A percentile compares a stretch with the other conserved stretches of the same genome.
phyloP scores from a whole-genome alignment of 2,329 filamentous ascomycete species.

The Botrytis pseudocinerea region DNA sequence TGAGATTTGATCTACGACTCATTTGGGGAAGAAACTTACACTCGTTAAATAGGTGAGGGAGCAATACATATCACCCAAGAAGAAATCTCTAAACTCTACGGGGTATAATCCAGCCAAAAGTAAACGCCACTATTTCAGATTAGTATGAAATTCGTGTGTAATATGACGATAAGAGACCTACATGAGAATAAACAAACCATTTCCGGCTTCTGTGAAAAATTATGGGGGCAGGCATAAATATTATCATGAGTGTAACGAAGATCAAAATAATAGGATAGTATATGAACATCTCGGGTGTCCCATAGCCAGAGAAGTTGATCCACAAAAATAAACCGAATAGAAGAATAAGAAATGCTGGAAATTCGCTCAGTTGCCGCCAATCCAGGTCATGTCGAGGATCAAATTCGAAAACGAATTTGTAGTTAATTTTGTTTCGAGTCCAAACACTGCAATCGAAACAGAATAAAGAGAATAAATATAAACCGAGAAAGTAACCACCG shows the following conservation, averaged over 20 bases:
- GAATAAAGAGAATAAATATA: conserved; percentile 80
- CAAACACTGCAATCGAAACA: conserved; percentile 82
- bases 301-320: conserved; percentile 79
- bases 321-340: conserved; percentile 79
- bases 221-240: conserved; percentile 74
- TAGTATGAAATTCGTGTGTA: conserved; percentile 33
- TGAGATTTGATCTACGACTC: conserved; percentile 32
- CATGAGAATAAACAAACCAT: conserved; percentile 90
- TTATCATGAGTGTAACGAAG: conserved; percentile 61
- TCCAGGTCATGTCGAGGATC: conserved; percentile 83
- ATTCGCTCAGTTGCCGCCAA: conserved; percentile 84
- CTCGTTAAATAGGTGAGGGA: conserved; percentile 88
- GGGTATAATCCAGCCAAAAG: conserved; percentile 83
- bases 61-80: conserved; percentile 96
- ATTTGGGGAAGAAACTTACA: conserved; percentile 53
- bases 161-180: conserved; percentile 47
- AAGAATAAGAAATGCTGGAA: conserved; percentile 82
- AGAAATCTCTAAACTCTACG: conserved; percentile 97
- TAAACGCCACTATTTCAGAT: conserved; percentile 69
- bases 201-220: conserved; percentile 74
- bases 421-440: conserved; percentile 86
- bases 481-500: conserved; percentile 83
- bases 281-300: conserved; percentile 67
- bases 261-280: conserved; percentile 87
- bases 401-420: conserved; percentile 95